These are phyloP conservation scores for Starmera stellimalicola DNA, from an alignment of 1,139 yeast genomes.

Conservation along the genomic window DNA sequence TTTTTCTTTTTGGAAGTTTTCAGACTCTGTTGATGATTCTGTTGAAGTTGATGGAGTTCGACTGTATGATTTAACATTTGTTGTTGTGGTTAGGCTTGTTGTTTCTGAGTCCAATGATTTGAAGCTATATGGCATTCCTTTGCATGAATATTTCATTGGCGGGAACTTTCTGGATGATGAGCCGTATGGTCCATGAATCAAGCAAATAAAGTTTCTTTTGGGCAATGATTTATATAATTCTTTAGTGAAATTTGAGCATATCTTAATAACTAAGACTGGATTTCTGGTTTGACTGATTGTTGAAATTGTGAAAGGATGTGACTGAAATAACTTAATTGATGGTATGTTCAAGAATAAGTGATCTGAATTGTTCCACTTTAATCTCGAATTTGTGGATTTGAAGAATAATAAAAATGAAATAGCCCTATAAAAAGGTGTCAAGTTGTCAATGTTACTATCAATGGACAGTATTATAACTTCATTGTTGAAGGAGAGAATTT, in stretches of 20 bases:
- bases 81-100: not conserved
- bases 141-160: not conserved
- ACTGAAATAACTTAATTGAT: constrained; percentile 8
- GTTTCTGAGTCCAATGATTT: not conserved
- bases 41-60: constrained; percentile 1
- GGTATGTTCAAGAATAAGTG: constrained; percentile 18
- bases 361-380: constrained; percentile 13
- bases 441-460: constrained; percentile 3
- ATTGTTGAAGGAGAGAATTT: constrained; percentile 2
- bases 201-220: constrained; percentile 8
- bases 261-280: constrained; percentile 11
- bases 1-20: constrained; percentile 5
- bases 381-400: constrained; percentile 2
- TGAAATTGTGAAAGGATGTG: constrained; percentile 20
- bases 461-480: constrained; percentile 8
- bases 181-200: constrained; percentile 20
- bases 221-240: constrained; percentile 6
- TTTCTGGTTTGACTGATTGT: constrained; percentile 9
- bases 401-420: constrained; percentile 6
- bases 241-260: constrained; percentile 15
- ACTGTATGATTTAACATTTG: not conserved
- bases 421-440: constrained; percentile 1
- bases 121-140: not conserved
- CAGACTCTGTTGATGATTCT: constrained; percentile 1
- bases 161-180: constrained; percentile 12